phyloP scores from a whole-genome alignment of 441 rosid species.

The Breynia disticha region DNA sequence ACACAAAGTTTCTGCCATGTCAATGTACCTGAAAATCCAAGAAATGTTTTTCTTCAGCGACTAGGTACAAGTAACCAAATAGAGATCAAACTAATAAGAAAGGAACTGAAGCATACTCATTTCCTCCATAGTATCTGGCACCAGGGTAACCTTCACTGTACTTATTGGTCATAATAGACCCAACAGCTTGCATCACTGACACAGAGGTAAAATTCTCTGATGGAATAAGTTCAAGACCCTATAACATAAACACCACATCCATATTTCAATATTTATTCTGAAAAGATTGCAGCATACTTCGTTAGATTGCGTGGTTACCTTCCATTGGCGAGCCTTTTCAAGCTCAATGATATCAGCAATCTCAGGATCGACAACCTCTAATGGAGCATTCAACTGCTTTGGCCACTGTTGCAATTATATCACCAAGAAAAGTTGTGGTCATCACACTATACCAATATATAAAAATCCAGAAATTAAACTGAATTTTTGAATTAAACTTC shows the following conservation, averaged over 20 bases:
- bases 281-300: not conserved
- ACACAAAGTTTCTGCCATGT: slow-evolving; percentile 86
- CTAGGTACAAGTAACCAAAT: not conserved
- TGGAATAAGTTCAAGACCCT: slow-evolving; percentile 93
- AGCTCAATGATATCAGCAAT: slow-evolving; percentile 91
- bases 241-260: slow-evolving; percentile 10
- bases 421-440: too few relatives aligned
- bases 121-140: slow-evolving; percentile 96
- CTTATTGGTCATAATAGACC: slow-evolving; percentile 89
- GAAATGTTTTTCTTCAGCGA: slow-evolving; percentile 5
- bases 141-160: slow-evolving; percentile 98
- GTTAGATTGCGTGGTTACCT: slow-evolving; percentile 27
- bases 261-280: slow-evolving; percentile 3
- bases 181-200: slow-evolving; percentile 89
- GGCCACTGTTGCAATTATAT: slow-evolving; percentile 54
- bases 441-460: too few relatives aligned
- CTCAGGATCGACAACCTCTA: slow-evolving; percentile 86
- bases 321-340: slow-evolving; percentile 99
- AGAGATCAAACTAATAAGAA: not conserved
- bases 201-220: slow-evolving; percentile 93
- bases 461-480: not conserved
- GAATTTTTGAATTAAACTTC: slow-evolving; percentile 2
- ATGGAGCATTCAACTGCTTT: slow-evolving; percentile 81
- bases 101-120: slow-evolving; percentile 46
- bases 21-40: slow-evolving; percentile 55